A percentile compares a stretch with the other conserved stretches of the same genome.
Conservation (phyloP, 2,329 filamentous ascomycete genomes). For the Epichloe bromicola region DNA sequence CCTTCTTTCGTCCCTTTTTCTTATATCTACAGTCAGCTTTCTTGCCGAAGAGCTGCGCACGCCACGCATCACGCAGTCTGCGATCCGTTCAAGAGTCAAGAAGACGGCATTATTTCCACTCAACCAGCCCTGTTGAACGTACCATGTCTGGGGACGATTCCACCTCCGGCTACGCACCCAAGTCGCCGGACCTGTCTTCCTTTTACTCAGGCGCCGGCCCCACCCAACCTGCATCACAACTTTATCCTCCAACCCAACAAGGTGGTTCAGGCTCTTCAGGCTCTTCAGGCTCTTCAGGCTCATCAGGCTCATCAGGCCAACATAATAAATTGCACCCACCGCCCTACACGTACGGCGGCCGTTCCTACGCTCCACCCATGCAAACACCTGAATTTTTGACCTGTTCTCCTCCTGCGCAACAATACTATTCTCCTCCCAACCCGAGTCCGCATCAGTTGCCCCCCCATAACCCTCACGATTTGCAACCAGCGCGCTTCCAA, state of each 20-base stretch:
- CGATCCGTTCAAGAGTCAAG: background rate
- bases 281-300: background rate
- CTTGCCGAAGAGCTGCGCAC: background rate
- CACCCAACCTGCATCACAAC: slow-evolving; percentile 10
- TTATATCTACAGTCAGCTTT: background rate
- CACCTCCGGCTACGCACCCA: slow-evolving; percentile 36
- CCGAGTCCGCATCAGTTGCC: slow-evolving; percentile 7
- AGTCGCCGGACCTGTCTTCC: slow-evolving; percentile 46
- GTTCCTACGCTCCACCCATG: slow-evolving; percentile 15
- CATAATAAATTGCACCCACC: slow-evolving; percentile 24
- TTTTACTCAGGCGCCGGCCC: slow-evolving; percentile 32
- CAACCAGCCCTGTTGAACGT: background rate
- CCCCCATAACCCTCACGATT: slow-evolving; percentile 5
- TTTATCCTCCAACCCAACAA: slow-evolving; percentile 4
- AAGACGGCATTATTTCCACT: background rate
- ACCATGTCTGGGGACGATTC: slow-evolving; percentile 34
- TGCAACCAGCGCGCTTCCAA: slow-evolving; percentile 8
- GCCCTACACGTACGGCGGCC: slow-evolving; percentile 14
- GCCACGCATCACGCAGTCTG: background rate
- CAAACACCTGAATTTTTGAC: slow-evolving; percentile 16
- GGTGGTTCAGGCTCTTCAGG: no score
- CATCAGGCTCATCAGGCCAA: slow-evolving; percentile 9
- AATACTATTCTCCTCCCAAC: slow-evolving; percentile 11
- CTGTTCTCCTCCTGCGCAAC: slow-evolving; percentile 12
- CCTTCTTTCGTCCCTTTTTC: no score